Evolutionary conservation across 2,329 filamentous ascomycete species (phyloP).

Genomic region (Lachnellula occidentalis): DNA sequence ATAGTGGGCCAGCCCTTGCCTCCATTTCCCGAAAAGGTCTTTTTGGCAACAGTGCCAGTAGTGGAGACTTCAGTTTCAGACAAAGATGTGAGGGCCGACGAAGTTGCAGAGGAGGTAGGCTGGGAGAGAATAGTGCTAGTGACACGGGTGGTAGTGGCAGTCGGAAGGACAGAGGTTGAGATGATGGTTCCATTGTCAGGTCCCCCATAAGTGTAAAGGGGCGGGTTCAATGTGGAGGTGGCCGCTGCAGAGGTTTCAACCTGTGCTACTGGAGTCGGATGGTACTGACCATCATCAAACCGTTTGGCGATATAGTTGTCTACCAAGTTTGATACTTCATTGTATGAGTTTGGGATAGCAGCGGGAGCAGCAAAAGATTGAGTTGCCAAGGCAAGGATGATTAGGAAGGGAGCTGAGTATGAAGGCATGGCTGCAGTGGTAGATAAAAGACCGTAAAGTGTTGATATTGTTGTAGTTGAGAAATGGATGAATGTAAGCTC

Average conservation of each 20-base stretch:
- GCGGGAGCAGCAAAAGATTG: neutral
- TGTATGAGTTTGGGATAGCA: neutral
- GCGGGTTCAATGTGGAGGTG: neutral
- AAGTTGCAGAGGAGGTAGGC: neutral
- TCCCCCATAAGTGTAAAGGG: neutral
- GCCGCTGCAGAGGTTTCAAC: neutral
- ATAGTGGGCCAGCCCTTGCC: slow-evolving; percentile 5
- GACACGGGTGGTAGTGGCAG: neutral
- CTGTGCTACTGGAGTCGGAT: neutral
- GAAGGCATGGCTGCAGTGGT: neutral
- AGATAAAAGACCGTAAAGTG: neutral
- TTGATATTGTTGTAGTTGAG: neutral
- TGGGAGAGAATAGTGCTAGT: neutral
- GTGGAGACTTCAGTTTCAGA: neutral
- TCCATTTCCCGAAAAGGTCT: slow-evolving; percentile 4
- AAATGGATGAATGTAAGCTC: neutral
- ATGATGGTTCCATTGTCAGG: neutral
- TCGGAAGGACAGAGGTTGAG: neutral
- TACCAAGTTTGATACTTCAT: neutral
- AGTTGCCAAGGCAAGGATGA: neutral
- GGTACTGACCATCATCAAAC: neutral
- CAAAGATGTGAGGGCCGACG: neutral
- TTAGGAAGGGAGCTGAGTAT: neutral
- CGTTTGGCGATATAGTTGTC: neutral
- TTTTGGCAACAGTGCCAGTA: neutral